A percentile compares a stretch with the other conserved stretches of the same genome.
These are phyloP conservation scores for Neodidymelliopsis sp. DNA, from an alignment of 2,329 filamentous ascomycete genomes.

Conservation along the genomic window DNA sequence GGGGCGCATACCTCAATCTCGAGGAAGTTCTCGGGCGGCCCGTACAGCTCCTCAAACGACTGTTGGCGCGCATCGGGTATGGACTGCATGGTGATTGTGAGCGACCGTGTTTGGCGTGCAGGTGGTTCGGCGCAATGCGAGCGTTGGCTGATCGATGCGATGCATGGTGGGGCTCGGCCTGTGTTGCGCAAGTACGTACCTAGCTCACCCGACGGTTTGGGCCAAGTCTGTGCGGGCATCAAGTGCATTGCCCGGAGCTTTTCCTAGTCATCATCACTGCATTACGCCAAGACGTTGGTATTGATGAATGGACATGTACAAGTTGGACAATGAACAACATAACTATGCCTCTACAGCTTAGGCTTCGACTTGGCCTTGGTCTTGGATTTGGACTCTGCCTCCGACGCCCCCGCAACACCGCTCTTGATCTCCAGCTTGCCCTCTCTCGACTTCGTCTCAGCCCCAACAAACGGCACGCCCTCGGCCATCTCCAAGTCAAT, in stretches of 20 bases:
- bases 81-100: conserved; percentile 61
- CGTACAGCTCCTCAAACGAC: conserved; percentile 99
- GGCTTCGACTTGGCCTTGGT: background rate
- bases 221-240: background rate
- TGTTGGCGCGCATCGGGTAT: conserved; percentile 79
- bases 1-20: conserved; percentile 81
- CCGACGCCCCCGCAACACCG: background rate
- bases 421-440: conserved; percentile 11
- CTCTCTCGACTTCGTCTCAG: conserved; percentile 8
- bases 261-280: too few relatives aligned
- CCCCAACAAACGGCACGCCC: conserved; percentile 47
- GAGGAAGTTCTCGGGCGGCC: conserved; percentile 96
- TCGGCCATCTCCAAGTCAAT: conserved; percentile 50
- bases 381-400: too few relatives aligned
- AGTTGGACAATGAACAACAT: too few relatives aligned
- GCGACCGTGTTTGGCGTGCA: conserved; percentile 1
- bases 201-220: background rate
- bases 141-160: conserved; percentile 17
- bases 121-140: conserved; percentile 14
- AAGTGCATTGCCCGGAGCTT: too few relatives aligned
- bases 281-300: too few relatives aligned
- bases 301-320: too few relatives aligned
- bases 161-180: conserved; percentile 6
- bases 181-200: background rate
- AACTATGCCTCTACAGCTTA: too few relatives aligned